Conservation (phyloP, 2,329 filamentous ascomycete genomes). For the Moelleriella libera region DNA sequence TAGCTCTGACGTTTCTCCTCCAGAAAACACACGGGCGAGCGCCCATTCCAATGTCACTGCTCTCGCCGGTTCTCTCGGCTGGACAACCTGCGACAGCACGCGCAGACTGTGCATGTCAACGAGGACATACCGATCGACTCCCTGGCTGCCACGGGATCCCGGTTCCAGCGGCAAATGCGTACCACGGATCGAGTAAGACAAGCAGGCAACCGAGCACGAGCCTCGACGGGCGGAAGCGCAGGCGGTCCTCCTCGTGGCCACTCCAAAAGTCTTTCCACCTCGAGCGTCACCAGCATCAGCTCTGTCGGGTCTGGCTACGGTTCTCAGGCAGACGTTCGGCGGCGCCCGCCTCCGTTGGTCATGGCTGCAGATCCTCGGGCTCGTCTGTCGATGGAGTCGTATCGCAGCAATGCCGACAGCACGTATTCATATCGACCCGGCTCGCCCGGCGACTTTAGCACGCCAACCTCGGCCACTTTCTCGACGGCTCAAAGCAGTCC, state of each 20-base stretch:
- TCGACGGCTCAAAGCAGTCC: conserved; percentile 67
- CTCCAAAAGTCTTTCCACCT: conserved; percentile 72
- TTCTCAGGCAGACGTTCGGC: conserved; percentile 45
- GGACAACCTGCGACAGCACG: conserved; percentile 92
- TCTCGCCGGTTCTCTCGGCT: conserved; percentile 82
- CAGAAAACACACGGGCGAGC: conserved; percentile 93
- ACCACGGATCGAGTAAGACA: conserved; percentile 65
- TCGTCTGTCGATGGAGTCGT: conserved; percentile 53
- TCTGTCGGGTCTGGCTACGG: conserved; percentile 54
- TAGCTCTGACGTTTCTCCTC: not conserved
- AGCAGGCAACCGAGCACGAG: conserved; percentile 56
- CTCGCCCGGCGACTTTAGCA: conserved; percentile 63
- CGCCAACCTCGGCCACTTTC: conserved; percentile 72
- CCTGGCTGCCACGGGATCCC: conserved; percentile 77
- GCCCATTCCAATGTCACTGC: conserved; percentile 94
- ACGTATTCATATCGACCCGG: conserved; percentile 49
- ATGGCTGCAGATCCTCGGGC: conserved; percentile 63
- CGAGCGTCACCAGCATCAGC: conserved; percentile 65
- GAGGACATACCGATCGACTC: conserved; percentile 93
- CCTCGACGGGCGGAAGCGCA: conserved; percentile 63
- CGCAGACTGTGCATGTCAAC: conserved; percentile 93
- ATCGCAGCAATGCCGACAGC: conserved; percentile 48
- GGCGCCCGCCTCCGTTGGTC: conserved; percentile 67
- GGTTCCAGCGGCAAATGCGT: conserved; percentile 83
- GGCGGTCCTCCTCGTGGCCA: conserved; percentile 63